Conservation (phyloP, 2,329 filamentous ascomycete species). For the Aspergillus flavus region DNA sequence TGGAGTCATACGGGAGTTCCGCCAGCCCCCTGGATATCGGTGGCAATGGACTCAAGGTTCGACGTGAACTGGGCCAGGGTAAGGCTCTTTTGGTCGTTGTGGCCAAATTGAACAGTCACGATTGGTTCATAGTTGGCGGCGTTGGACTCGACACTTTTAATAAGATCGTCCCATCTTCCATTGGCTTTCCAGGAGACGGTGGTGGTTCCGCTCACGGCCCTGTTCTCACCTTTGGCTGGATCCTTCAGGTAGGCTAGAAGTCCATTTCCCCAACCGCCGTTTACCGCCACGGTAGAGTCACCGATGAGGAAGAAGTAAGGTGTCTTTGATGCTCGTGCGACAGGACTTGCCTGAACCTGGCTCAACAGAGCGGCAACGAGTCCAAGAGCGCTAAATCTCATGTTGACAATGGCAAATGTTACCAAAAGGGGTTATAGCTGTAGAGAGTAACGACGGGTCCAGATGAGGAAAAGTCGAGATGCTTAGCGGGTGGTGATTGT, state of each 20-base stretch:
- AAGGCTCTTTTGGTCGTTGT: conserved; percentile 18
- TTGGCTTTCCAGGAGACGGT: conserved; percentile 11
- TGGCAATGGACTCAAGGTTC: conserved; percentile 12
- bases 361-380: neutral
- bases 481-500: neutral
- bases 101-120: conserved; percentile 19
- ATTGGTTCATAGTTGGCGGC: conserved; percentile 10
- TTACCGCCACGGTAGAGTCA: conserved; percentile 16
- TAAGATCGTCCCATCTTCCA: conserved; percentile 14
- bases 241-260: conserved; percentile 8
- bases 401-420: neutral
- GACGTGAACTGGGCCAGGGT: conserved; percentile 5
- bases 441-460: neutral
- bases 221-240: conserved; percentile 13
- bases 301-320: conserved; percentile 16
- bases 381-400: neutral
- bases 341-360: neutral
- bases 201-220: conserved; percentile 13
- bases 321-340: neutral
- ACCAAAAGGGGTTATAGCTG: neutral
- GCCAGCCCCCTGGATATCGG: conserved; percentile 11
- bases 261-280: conserved; percentile 18
- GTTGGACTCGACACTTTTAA: neutral
- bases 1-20: conserved; percentile 8
- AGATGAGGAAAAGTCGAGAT: neutral